A percentile compares a stretch with the other conserved stretches of the same genome.
Evolutionary conservation across 176 grass and related monocot species (phyloP).

Genomic region (Alloteropsis semialata): DNA sequence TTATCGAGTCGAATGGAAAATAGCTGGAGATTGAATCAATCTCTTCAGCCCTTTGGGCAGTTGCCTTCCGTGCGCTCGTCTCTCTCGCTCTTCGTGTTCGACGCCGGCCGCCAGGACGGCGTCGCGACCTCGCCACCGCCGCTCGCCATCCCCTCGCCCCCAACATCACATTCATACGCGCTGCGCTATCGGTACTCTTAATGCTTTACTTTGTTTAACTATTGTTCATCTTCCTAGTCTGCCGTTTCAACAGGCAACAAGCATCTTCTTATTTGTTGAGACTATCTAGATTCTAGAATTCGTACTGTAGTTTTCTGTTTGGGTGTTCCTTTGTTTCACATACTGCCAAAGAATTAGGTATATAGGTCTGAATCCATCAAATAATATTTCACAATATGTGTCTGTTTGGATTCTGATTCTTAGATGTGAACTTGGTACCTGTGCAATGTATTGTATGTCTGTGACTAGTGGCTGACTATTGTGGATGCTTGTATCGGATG

Average conservation of each 20-base stretch:
- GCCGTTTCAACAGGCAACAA: slow-evolving; percentile 40
- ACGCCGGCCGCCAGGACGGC: too few relatives aligned
- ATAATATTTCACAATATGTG: background rate
- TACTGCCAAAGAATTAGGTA: slow-evolving; percentile 40
- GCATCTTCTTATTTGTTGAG: slow-evolving; percentile 35
- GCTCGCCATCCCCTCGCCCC: too few relatives aligned
- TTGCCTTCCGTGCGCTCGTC: too few relatives aligned
- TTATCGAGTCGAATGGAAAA: too few relatives aligned
- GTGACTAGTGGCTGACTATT: background rate
- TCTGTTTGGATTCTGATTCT: slow-evolving; percentile 11
- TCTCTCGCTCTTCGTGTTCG: too few relatives aligned
- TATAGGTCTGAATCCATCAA: background rate
- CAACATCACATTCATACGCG: too few relatives aligned
- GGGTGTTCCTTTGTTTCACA: slow-evolving; percentile 1
- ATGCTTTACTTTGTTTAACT: slow-evolving; percentile 26
- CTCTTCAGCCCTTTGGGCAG: too few relatives aligned
- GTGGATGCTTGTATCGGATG: background rate
- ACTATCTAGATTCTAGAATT: slow-evolving; percentile 15
- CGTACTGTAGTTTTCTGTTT: slow-evolving; percentile 10
- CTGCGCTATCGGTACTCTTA: slow-evolving; percentile 7
- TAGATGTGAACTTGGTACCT: background rate
- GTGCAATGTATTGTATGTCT: slow-evolving; percentile 1
- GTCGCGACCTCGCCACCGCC: too few relatives aligned
- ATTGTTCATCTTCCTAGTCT: slow-evolving; percentile 19
- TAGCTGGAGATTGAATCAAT: too few relatives aligned